Base-by-base conservation (phyloP, 2,329 filamentous ascomycete genomes). In the Fusarium dlaminii region DNA sequence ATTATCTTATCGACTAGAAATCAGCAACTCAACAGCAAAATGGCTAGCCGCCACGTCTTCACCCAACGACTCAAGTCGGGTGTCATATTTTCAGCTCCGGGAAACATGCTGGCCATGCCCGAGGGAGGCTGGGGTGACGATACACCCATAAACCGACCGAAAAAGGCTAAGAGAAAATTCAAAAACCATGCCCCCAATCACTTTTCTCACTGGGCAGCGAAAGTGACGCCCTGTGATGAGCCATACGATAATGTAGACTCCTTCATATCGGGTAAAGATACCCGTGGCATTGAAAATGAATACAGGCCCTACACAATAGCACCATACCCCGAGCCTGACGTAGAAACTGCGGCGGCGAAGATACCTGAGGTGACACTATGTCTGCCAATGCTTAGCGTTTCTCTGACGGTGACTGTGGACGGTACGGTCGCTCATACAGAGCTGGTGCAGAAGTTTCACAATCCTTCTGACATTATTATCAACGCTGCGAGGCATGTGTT, bases 281-380 rank as follows among this genome's bases (percentile, higher is more conserved):
- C 11, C 7, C n/a, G 18, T 1, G 24, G 43, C 27, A 15, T 29
- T 29, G 43, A 0, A 15, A 22, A 46, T 15, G 49, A 52, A 3
- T 52, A 11, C n/a, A 52, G 18, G 3, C 4, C 12, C 3, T 52
- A 27, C 4, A 6, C 49, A 2, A 2, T 15, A 11, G 2, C n/a
- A 4, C 32, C 32, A 11, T 36, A 14, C 0, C 5, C 13, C 8
- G n/a, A 36, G 9, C 8, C 18, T 7, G 13, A 14, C 8, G 17
- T 4, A 2, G 14, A 15, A 27, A 0, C 18, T 15, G 9, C 0
- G 3, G 3, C 2, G 1, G 6, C 17, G 1, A 24, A 36, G 2
- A 8, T 15, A 12, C 18, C 49, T 11, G 49, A 36, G 18, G 12
- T 6, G 6, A 43, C 37, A 1, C 17, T 55, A 2, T 62, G 30